Evolutionary conservation across 116 monocot genomes (phyloP).

Genomic region (Trichopus zeylanicus): DNA sequence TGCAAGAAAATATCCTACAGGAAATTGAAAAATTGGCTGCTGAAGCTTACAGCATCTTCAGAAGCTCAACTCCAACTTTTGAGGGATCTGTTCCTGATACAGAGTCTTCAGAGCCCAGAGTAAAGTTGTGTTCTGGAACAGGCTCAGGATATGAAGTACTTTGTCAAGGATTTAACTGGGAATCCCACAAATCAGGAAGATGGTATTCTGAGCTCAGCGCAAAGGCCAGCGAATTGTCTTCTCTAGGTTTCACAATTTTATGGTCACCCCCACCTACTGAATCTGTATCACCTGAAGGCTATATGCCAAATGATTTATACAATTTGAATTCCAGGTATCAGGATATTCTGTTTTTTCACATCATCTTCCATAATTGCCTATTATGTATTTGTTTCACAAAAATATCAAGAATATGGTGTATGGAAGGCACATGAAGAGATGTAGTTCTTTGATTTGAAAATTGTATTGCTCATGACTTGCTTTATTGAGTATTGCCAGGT

Average conservation of each 20-base stretch:
- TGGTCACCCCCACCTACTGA: slow-evolving; percentile 97
- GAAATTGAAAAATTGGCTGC: slow-evolving; percentile 98
- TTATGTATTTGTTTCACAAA: too few relatives aligned
- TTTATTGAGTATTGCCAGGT: slow-evolving; percentile 43
- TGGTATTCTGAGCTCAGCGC: slow-evolving; percentile 70
- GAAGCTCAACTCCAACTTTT: slow-evolving; percentile 42
- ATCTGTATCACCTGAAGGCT: slow-evolving; percentile 98
- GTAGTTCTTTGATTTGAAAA: too few relatives aligned
- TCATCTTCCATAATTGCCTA: too few relatives aligned
- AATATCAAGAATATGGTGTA: too few relatives aligned
- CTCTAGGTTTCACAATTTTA: slow-evolving; percentile 68
- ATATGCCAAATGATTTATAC: slow-evolving; percentile 98
- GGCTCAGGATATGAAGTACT: slow-evolving; percentile 89
- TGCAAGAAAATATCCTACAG: slow-evolving; percentile 64
- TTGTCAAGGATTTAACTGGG: slow-evolving; percentile 98
- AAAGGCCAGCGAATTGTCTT: slow-evolving; percentile 60
- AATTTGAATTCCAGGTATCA: slow-evolving; percentile 89
- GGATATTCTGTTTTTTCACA: too few relatives aligned
- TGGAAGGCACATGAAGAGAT: too few relatives aligned
- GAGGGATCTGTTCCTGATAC: slow-evolving; percentile 36
- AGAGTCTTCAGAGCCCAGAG: slow-evolving; percentile 23
- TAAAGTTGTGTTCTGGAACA: slow-evolving; percentile 60
- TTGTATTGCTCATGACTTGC: slow-evolving; percentile 10
- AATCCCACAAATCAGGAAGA: slow-evolving; percentile 84
- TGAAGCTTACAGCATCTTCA: slow-evolving; percentile 90